Conservation (phyloP, 2,329 filamentous ascomycete species). For the Lachnellula subtilissima region DNA sequence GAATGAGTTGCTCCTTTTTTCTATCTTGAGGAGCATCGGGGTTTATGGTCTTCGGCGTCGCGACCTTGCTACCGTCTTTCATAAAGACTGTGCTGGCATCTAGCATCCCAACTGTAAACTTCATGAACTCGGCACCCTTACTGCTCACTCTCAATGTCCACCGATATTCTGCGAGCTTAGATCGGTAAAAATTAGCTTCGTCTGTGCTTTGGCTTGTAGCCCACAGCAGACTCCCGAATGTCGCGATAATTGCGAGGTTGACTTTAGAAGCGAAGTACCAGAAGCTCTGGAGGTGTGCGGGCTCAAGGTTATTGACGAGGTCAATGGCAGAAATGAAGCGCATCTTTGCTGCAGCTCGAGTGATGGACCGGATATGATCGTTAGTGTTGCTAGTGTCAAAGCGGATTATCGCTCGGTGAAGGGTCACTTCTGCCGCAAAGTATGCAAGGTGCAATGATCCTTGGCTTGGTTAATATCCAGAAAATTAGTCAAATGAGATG, state of each 20-base stretch:
- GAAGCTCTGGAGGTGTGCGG: conserved; percentile 42
- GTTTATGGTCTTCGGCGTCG: conserved; percentile 11
- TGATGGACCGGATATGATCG: conserved; percentile 17
- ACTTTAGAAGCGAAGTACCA: conserved; percentile 42
- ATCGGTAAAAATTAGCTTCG: conserved; percentile 24
- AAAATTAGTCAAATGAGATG: not conserved
- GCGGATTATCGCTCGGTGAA: conserved; percentile 47
- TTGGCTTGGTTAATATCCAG: not conserved
- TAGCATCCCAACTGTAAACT: conserved; percentile 26
- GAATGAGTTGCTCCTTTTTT: not conserved
- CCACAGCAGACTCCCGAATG: conserved; percentile 37
- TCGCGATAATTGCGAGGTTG: conserved; percentile 39
- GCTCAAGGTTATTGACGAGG: conserved; percentile 38
- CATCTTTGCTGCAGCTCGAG: conserved; percentile 33
- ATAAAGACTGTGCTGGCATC: conserved; percentile 24
- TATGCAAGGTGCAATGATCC: conserved; percentile 48
- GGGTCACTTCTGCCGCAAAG: conserved; percentile 46
- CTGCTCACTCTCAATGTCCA: conserved; percentile 26
- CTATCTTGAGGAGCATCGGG: not conserved
- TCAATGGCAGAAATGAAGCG: conserved; percentile 38
- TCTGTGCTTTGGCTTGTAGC: conserved; percentile 21
- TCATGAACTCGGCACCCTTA: conserved; percentile 28
- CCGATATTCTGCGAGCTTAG: conserved; percentile 23
- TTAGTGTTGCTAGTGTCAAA: conserved; percentile 32
- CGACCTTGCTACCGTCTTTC: conserved; percentile 18